These are phyloP conservation scores for Neocallimastix lanati DNA, from an alignment of 192 early-diverging fungal genomes.

Conservation along the genomic window DNA sequence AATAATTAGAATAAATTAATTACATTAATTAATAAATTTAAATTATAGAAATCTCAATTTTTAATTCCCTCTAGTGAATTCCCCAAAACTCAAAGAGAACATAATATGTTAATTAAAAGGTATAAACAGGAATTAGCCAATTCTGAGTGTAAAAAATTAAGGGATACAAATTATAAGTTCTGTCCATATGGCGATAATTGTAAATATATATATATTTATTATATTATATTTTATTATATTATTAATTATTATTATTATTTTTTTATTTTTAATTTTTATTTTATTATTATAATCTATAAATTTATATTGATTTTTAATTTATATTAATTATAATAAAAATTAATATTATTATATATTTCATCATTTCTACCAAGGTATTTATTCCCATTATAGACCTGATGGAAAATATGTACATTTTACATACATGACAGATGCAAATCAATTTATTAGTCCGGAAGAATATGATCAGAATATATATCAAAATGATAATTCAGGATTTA, in stretches of 20 bases:
- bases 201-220: background rate
- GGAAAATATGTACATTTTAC: background rate
- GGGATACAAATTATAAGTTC: background rate
- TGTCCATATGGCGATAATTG: background rate
- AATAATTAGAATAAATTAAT: too few relatives aligned
- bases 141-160: background rate
- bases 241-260: too few relatives aligned
- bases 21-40: too few relatives aligned
- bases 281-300: too few relatives aligned
- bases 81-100: background rate
- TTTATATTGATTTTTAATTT: too few relatives aligned
- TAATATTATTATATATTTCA: too few relatives aligned
- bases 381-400: background rate
- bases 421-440: background rate
- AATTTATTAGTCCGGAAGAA: background rate
- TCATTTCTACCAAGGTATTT: background rate
- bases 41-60: background rate
- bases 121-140: background rate
- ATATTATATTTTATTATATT: too few relatives aligned
- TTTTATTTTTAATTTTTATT: too few relatives aligned
- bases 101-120: background rate
- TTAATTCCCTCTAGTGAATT: background rate
- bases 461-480: background rate
- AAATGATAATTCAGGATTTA: background rate
- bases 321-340: too few relatives aligned